Evolutionary conservation across 129 eudicot species (phyloP), one percentile per base, ranked within the genome.

Genomic region (Chrysanthemum seticuspe): DNA sequence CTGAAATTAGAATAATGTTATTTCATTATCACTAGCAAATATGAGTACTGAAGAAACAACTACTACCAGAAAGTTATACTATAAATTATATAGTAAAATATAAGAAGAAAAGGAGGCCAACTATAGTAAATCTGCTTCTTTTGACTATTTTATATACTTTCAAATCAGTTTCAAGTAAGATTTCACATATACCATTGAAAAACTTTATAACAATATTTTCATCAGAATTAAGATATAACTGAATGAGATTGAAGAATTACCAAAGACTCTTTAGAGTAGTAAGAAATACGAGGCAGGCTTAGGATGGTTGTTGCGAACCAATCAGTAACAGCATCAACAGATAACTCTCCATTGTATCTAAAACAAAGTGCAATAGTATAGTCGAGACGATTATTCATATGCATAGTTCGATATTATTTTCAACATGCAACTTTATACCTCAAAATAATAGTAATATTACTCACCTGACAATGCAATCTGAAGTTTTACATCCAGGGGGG

Each of bases 251-350:
- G n/a, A 15, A 14, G 47, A 50, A 70, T 81, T 94, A 94, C 99
- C 99, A 94, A 13, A 16, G 99, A 74, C 74, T 94, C 99, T 79
- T 78, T 94, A 5, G 99, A 82, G 78, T 87, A 86, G 78, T 87
- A 94, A 15, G 78, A 77, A 71, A 94, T 90, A 36, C 99, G 96
- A 71, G 99, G 99, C 76, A 94, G 74, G 70, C 75, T 80, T 72
- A 94, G 85, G 75, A 94, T 75, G 67, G 62, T 74, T 67, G 94
- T 86, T 50, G 96, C 87, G 81, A 94, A 79, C 96, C 96, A 94
- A 65, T 94, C 97, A 36, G 96, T 86, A 66, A 94, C 82, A 11
- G 88, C 89, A 90, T 94, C 97, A 83, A 94, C 96, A 76, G 99
- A 94, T n/a, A 84, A 94, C 67, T 90, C 96, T 53, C 96, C 99